phyloP scores from a whole-genome alignment of 2,329 filamentous ascomycete species.

The Paracoccidioides brasiliensis region DNA sequence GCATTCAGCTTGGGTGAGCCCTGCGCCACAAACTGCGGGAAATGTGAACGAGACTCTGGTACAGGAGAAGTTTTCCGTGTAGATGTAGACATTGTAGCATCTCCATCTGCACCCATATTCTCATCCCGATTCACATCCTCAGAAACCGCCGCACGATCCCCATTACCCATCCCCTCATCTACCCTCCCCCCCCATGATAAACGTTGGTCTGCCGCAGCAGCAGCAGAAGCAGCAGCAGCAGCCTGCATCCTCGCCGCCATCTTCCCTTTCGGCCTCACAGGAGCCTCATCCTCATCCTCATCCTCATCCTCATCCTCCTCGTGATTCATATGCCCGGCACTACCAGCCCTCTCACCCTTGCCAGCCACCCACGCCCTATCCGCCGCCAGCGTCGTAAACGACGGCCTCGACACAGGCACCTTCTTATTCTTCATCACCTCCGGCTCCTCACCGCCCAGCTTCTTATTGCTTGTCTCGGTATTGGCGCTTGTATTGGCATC shows the following conservation, averaged over 20 bases:
- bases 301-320: conserved; percentile 18
- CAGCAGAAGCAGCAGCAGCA: conserved; percentile 11
- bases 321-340: not conserved
- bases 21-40: not conserved
- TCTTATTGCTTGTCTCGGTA: not conserved
- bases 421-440: not conserved
- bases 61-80: not conserved
- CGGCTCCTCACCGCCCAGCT: not conserved
- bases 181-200: not conserved
- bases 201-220: no score
- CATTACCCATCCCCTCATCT: not conserved
- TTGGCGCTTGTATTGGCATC: conserved; percentile 17
- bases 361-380: not conserved
- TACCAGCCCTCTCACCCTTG: conserved; percentile 1
- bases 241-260: conserved; percentile 50
- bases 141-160: not conserved
- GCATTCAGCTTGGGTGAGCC: not conserved
- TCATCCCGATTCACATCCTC: not conserved
- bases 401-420: not conserved
- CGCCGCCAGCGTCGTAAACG: not conserved
- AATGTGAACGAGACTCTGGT: not conserved
- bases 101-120: not conserved
- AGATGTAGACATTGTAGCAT: no score
- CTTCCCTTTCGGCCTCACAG: conserved; percentile 46
- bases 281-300: conserved; percentile 34